phyloP scores from a whole-genome alignment of 2,329 filamentous ascomycete genomes.

The Aureobasidium sp. region DNA sequence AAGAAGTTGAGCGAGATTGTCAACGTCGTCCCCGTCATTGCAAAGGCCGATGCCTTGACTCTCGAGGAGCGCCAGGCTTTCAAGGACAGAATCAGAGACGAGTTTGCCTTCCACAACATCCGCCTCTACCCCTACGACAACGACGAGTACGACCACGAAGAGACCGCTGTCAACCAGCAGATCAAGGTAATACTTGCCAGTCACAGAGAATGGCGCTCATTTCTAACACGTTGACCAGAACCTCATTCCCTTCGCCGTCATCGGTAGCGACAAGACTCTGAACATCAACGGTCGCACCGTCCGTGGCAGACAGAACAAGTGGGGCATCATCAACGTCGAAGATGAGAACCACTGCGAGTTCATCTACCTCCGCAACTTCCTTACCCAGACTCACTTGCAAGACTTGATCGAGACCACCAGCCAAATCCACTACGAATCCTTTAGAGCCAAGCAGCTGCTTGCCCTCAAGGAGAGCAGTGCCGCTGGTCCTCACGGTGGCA shows the following conservation, averaged over 20 bases:
- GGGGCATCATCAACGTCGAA: conserved; percentile 99
- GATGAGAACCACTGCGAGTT: conserved; percentile 99
- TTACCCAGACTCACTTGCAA: conserved; percentile 95
- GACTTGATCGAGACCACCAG: conserved; percentile 98
- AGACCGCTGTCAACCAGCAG: conserved; percentile 83
- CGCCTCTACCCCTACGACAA: conserved; percentile 99
- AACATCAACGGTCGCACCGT: conserved; percentile 97
- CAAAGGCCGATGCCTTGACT: conserved; percentile 94
- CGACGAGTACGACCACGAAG: conserved; percentile 96
- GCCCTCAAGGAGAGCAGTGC: conserved; percentile 97
- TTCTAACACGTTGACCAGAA: conserved; percentile 39
- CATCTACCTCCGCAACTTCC: conserved; percentile 95
- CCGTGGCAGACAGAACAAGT: conserved; percentile 94
- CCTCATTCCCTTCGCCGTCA: conserved; percentile 94
- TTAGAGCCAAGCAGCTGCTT: conserved; percentile 97
- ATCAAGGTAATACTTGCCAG: conserved; percentile 55
- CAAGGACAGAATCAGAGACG: conserved; percentile 98
- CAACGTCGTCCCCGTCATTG: conserved; percentile 97
- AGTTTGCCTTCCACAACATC: conserved; percentile 98
- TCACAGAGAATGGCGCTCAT: no score
- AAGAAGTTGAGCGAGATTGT: conserved; percentile 99
- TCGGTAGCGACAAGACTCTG: conserved; percentile 96
- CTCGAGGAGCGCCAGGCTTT: conserved; percentile 92
- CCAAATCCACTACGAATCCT: conserved; percentile 99
- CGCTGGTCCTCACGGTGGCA: conserved; percentile 63